A percentile compares a stretch with the other conserved stretches of the same genome.
These are phyloP conservation scores for Achlya hypogyna DNA, from an alignment of 352 stramenopile species.

Conservation along the genomic window DNA sequence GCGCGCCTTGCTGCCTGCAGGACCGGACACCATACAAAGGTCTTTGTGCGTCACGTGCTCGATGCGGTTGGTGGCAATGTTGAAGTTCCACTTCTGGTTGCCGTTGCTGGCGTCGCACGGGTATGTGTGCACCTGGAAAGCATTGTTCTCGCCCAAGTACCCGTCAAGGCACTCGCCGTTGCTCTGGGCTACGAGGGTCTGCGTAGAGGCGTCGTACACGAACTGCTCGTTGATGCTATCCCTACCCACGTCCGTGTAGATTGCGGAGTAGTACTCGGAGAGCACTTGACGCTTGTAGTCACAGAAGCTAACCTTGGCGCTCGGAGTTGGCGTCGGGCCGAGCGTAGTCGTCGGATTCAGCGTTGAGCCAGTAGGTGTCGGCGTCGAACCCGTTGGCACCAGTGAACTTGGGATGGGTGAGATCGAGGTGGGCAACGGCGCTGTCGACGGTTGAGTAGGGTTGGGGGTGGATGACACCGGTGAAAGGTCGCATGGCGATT, in stretches of 20 bases:
- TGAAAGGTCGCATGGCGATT: no score
- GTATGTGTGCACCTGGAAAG: slow-evolving; percentile 34
- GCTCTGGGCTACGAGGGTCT: neutral
- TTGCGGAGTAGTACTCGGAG: neutral
- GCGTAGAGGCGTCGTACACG: neutral
- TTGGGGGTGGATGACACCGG: no score
- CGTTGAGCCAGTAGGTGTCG: no score
- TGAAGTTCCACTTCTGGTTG: slow-evolving; percentile 52
- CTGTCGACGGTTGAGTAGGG: no score
- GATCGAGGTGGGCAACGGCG: no score
- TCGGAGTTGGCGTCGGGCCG: no score
- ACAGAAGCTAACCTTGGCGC: neutral
- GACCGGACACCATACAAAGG: neutral
- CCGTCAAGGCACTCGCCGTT: slow-evolving; percentile 28
- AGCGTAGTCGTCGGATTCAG: no score
- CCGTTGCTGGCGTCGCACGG: slow-evolving; percentile 40
- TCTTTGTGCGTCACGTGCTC: neutral
- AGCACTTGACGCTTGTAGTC: neutral
- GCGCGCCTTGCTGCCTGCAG: neutral
- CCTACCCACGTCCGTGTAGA: neutral
- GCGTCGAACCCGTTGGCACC: no score
- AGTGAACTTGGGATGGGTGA: no score
- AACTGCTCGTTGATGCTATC: neutral
- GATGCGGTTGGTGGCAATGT: neutral
- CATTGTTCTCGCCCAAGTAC: neutral